phyloP scores from a whole-genome alignment of 176 grass and related monocot genomes.

The Ananas comosus region DNA sequence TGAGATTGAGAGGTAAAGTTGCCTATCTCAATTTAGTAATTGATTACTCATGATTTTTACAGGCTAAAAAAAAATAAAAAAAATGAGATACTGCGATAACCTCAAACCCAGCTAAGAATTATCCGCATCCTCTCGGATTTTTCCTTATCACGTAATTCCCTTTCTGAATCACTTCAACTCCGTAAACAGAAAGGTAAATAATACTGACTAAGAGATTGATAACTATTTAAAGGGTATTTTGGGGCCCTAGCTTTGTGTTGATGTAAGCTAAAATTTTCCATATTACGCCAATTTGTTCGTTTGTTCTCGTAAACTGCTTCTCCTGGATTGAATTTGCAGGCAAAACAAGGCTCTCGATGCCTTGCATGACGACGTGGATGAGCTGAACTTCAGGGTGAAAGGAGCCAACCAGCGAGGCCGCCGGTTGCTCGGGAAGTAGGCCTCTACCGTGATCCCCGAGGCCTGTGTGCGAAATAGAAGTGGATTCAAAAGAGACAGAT shows the following conservation, averaged over 20 bases:
- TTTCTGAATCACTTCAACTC: no score
- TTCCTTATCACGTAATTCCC: no score
- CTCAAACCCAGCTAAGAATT: no score
- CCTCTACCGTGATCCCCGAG: neutral
- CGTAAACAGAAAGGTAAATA: no score
- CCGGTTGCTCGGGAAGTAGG: constrained; percentile 72
- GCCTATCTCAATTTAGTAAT: neutral
- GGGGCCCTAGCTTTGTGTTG: neutral
- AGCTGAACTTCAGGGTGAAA: constrained; percentile 67
- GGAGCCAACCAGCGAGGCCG: constrained; percentile 64
- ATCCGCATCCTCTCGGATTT: no score
- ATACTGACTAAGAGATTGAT: no score
- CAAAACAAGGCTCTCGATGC: constrained; percentile 74
- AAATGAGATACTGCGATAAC: no score
- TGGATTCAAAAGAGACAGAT: neutral
- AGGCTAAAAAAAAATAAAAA: no score
- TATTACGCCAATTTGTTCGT: neutral
- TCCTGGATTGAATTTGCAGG: constrained; percentile 15
- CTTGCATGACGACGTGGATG: constrained; percentile 59
- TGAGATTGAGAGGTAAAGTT: constrained; percentile 13
- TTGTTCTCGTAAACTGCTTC: neutral
- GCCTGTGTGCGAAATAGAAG: no score
- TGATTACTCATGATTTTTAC: neutral
- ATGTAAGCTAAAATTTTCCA: neutral
- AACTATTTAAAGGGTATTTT: no score